These are phyloP conservation scores for Aspergillus sergii DNA, from an alignment of 2,329 filamentous ascomycete genomes.

Conservation along the genomic window DNA sequence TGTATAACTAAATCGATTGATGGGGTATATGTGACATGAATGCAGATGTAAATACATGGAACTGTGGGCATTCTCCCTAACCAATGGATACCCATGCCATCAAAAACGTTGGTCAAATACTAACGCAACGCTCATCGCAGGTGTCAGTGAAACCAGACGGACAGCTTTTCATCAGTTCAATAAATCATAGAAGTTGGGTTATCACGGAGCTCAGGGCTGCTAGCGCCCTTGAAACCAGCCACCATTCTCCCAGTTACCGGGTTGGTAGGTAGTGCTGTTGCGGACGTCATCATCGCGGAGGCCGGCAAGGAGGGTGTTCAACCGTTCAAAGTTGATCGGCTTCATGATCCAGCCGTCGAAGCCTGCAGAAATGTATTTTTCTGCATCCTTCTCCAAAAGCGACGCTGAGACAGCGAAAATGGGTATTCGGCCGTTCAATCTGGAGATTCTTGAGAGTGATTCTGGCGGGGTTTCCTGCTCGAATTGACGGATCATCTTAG, in stretches of 20 bases:
- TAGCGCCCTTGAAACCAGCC: conserved; percentile 69
- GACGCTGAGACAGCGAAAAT: conserved; percentile 90
- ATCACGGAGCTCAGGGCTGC: not conserved
- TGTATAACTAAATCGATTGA: not conserved
- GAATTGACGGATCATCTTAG: conserved; percentile 77
- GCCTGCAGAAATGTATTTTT: conserved; percentile 72
- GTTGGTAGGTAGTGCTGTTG: conserved; percentile 66
- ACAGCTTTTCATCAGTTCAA: not conserved
- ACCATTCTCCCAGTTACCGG: conserved; percentile 79
- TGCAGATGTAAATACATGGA: not conserved
- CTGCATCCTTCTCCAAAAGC: conserved; percentile 68
- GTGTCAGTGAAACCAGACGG: not conserved
- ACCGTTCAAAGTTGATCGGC: conserved; percentile 77
- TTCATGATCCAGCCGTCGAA: conserved; percentile 94
- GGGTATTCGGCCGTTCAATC: conserved; percentile 68
- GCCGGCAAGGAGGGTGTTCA: conserved; percentile 69
- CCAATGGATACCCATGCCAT: not conserved
- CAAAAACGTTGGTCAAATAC: not conserved
- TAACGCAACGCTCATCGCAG: not conserved
- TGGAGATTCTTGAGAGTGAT: conserved; percentile 61
- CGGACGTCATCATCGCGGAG: conserved; percentile 65
- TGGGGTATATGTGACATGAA: not conserved
- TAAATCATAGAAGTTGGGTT: not conserved
- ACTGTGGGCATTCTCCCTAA: not conserved
- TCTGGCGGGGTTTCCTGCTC: conserved; percentile 60